Conservation (phyloP, 2,329 filamentous ascomycete genomes). For the Paraphoma chrysanthemicola region DNA sequence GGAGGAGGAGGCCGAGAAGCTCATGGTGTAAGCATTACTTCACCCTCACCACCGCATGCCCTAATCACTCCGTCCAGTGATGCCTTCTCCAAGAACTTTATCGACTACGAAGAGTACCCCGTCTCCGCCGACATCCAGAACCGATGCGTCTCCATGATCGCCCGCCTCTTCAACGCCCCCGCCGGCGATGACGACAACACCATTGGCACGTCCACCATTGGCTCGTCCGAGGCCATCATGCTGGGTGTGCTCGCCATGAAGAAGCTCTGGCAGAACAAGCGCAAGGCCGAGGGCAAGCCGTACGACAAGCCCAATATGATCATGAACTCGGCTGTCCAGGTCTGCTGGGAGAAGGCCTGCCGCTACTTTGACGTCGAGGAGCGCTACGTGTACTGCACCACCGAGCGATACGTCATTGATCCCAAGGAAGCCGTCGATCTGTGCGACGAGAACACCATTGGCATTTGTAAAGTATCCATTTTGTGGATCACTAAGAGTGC, state of each 20-base stretch:
- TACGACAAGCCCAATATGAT: slow-evolving; percentile 84
- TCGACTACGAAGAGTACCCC: slow-evolving; percentile 59
- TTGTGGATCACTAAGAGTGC: not conserved
- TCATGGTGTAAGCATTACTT: slow-evolving; percentile 74
- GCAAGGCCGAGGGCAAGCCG: slow-evolving; percentile 82
- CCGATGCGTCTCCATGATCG: slow-evolving; percentile 72
- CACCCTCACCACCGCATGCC: not conserved
- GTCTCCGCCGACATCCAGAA: slow-evolving; percentile 71
- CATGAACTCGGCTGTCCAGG: slow-evolving; percentile 96
- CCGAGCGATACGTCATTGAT: slow-evolving; percentile 68
- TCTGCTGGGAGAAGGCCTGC: slow-evolving; percentile 89
- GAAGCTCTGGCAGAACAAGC: slow-evolving; percentile 88
- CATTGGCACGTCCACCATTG: slow-evolving; percentile 87
- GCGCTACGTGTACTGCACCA: slow-evolving; percentile 73
- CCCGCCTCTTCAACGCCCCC: slow-evolving; percentile 79
- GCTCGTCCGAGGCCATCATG: slow-evolving; percentile 82
- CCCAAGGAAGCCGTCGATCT: slow-evolving; percentile 67
- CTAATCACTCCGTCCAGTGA: slow-evolving; percentile 55
- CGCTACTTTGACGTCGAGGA: slow-evolving; percentile 94
- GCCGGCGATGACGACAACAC: slow-evolving; percentile 65
- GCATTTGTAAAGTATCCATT: slow-evolving; percentile 68
- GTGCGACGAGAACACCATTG: slow-evolving; percentile 78
- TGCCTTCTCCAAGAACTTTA: slow-evolving; percentile 91
- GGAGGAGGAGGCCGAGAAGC: slow-evolving; percentile 95
- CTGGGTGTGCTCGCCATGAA: slow-evolving; percentile 89